These are phyloP conservation scores for Rosa chinensis DNA, from an alignment of 306 rosid species.

Conservation along the genomic window DNA sequence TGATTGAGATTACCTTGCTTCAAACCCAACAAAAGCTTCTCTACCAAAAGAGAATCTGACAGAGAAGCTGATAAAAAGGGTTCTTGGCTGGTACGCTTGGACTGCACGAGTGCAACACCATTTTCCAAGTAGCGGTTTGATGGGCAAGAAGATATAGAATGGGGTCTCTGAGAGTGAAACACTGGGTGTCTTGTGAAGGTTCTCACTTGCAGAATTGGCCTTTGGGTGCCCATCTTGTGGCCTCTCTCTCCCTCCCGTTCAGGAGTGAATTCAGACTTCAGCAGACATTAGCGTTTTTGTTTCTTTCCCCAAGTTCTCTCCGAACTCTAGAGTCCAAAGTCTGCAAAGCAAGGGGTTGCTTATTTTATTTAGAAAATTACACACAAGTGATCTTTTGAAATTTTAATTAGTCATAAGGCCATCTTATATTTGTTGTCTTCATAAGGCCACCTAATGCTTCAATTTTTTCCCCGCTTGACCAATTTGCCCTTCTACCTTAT, in stretches of 20 bases:
- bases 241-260: neutral
- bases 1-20: slow-evolving; percentile 47
- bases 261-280: neutral
- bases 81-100: neutral
- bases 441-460: too few relatives aligned
- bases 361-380: too few relatives aligned
- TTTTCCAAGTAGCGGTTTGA: slow-evolving; percentile 13
- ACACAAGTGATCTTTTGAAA: too few relatives aligned
- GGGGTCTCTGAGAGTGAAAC: slow-evolving; percentile 4
- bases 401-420: too few relatives aligned
- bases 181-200: neutral
- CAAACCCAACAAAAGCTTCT: slow-evolving; percentile 52
- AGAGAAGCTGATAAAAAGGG: slow-evolving; percentile 26
- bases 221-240: slow-evolving; percentile 24
- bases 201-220: slow-evolving; percentile 9
- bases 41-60: slow-evolving; percentile 45
- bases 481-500: too few relatives aligned
- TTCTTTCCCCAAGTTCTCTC: too few relatives aligned
- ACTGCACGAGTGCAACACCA: slow-evolving; percentile 12
- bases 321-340: too few relatives aligned
- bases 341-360: too few relatives aligned
- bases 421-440: too few relatives aligned
- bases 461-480: too few relatives aligned
- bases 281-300: neutral
- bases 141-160: slow-evolving; percentile 13